Conservation (phyloP, 129 eudicot species). For the Pseudognaphalium luteoalbum region DNA sequence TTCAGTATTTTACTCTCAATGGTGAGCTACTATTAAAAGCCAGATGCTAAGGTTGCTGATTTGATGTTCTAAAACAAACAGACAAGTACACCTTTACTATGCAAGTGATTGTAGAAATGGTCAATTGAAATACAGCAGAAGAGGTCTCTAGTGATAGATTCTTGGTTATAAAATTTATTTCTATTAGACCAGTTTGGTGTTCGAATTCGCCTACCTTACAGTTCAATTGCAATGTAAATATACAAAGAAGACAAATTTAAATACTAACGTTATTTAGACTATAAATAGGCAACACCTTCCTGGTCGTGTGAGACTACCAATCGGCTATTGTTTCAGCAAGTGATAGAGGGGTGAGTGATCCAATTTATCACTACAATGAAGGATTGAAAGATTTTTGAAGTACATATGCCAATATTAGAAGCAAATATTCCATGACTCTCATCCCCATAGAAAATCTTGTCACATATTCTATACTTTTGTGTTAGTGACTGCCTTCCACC, state of each 20-base stretch:
- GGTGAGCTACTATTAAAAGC: neutral
- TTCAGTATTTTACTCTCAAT: neutral
- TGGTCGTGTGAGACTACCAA: neutral
- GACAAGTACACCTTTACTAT: neutral
- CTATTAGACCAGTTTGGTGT: neutral
- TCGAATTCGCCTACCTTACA: neutral
- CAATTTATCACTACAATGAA: neutral
- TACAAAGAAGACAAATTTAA: neutral
- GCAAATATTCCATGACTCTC: neutral
- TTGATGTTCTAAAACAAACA: neutral
- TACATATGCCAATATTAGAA: neutral
- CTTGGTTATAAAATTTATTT: neutral
- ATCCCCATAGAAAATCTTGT: neutral
- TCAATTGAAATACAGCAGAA: neutral
- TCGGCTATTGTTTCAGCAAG: neutral
- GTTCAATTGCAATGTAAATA: neutral
- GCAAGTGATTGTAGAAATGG: neutral
- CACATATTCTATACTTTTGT: neutral
- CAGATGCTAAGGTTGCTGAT: neutral
- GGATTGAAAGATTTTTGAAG: neutral
- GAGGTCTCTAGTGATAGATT: neutral
- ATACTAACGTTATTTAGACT: neutral
- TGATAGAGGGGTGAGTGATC: neutral
- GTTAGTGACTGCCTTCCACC: neutral
- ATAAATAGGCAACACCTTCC: neutral